A percentile compares a stretch with the other conserved stretches of the same genome.
phyloP scores from a whole-genome alignment of 2,329 filamentous ascomycete genomes.

The Colletotrichum abscissum region DNA sequence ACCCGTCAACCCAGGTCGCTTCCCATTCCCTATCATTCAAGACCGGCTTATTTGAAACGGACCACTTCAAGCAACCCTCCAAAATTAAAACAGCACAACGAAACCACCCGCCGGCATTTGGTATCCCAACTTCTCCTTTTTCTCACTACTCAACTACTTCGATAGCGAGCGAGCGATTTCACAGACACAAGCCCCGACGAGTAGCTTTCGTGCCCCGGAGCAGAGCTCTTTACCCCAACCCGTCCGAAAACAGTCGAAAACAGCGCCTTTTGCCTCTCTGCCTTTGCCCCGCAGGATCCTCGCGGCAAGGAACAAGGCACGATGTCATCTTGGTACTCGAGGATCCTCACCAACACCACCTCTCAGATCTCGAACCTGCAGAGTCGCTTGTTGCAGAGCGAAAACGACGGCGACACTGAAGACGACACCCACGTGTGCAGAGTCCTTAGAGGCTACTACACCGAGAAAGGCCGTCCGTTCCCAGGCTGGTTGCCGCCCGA shows the following conservation, averaged over 20 bases:
- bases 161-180: constrained; percentile 15
- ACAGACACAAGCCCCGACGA: background rate
- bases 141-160: background rate
- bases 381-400: constrained; percentile 75
- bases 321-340: constrained; percentile 87
- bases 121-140: background rate
- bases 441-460: constrained; percentile 92
- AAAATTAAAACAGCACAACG: constrained; percentile 18
- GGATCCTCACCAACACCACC: constrained; percentile 73
- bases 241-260: constrained; percentile 16
- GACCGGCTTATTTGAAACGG: constrained; percentile 33
- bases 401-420: constrained; percentile 78
- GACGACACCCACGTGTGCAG: constrained; percentile 96
- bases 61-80: constrained; percentile 31
- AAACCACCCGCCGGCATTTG: constrained; percentile 6
- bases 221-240: constrained; percentile 31
- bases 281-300: constrained; percentile 34
- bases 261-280: background rate
- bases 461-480: constrained; percentile 83
- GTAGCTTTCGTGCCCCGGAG: background rate
- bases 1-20: constrained; percentile 17
- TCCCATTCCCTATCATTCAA: constrained; percentile 32
- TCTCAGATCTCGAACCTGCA: constrained; percentile 74
- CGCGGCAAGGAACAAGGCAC: constrained; percentile 39
- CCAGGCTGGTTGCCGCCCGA: constrained; percentile 91